These are phyloP conservation scores for Phlebiopsis flavidoalba DNA, from an alignment of 768 basidiomycete genomes.

Conservation along the genomic window DNA sequence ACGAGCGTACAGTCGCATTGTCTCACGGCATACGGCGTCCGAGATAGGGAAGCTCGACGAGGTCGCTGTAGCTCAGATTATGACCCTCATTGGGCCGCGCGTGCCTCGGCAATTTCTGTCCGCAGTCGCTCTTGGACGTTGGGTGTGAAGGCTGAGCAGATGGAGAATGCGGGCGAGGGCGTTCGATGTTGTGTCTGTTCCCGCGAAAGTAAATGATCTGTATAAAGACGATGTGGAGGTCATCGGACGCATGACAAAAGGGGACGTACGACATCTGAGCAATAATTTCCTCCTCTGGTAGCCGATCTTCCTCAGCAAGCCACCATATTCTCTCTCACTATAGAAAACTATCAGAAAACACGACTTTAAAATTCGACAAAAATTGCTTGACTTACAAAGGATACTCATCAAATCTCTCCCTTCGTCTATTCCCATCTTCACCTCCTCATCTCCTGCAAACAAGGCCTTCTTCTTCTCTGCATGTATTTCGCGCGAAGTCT, in stretches of 20 bases:
- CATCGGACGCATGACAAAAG: not conserved
- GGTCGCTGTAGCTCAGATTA: slow-evolving; percentile 10
- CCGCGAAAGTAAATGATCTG: slow-evolving; percentile 6
- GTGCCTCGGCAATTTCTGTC: not conserved
- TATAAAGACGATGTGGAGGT: not conserved
- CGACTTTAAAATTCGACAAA: not conserved
- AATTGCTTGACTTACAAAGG: slow-evolving; percentile 12
- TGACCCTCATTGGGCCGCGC: not conserved
- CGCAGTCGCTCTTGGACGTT: slow-evolving; percentile 8
- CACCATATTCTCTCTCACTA: slow-evolving; percentile 10
- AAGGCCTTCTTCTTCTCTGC: slow-evolving; percentile 16
- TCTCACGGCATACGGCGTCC: slow-evolving; percentile 60
- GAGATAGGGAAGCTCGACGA: slow-evolving; percentile 47
- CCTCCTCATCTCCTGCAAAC: slow-evolving; percentile 11
- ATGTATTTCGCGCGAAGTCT: slow-evolving; percentile 10
- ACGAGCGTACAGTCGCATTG: slow-evolving; percentile 36
- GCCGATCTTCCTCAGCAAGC: slow-evolving; percentile 8
- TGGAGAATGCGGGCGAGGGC: slow-evolving; percentile 5
- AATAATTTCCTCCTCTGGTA: slow-evolving; percentile 10
- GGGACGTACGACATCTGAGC: slow-evolving; percentile 8
- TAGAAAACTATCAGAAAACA: not conserved
- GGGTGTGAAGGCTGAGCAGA: not conserved
- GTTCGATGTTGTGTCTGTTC: slow-evolving; percentile 11
- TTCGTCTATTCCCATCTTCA: slow-evolving; percentile 10
- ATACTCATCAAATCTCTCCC: slow-evolving; percentile 19